phyloP scores from a whole-genome alignment of 164 flowering plant species.

The Nymphaea colorata region DNA sequence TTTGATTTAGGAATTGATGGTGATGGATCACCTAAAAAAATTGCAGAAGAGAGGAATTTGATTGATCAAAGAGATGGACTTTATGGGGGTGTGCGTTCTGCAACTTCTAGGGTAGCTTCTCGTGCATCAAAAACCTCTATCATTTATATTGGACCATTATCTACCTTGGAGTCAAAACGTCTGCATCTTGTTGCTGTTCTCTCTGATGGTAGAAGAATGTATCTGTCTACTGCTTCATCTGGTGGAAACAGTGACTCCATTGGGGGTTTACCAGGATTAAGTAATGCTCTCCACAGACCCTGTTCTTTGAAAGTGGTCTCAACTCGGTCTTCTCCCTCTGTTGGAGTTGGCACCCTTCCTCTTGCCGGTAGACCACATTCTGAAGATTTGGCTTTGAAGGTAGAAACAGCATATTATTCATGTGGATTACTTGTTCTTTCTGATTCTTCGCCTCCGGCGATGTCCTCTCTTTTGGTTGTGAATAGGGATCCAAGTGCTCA shows the following conservation, averaged over 20 bases:
- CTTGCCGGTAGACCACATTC: constrained; percentile 39
- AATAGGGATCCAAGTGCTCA: constrained; percentile 60
- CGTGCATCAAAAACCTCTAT: constrained; percentile 61
- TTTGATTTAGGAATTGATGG: constrained; percentile 66
- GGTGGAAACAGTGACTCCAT: constrained; percentile 42
- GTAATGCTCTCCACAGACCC: constrained; percentile 41
- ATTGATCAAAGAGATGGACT: constrained; percentile 57
- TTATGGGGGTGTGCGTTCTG: constrained; percentile 50
- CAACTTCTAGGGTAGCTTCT: constrained; percentile 38
- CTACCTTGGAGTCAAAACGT: constrained; percentile 79
- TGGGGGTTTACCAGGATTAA: constrained; percentile 50
- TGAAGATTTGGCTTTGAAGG: constrained; percentile 77
- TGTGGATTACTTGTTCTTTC: constrained; percentile 82
- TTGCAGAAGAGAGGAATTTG: constrained; percentile 82
- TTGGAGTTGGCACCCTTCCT: too few species aligned
- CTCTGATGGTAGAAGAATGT: constrained; percentile 97
- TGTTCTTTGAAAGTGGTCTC: constrained; percentile 69
- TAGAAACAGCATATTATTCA: constrained; percentile 77
- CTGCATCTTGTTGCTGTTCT: constrained; percentile 89
- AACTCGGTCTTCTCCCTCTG: constrained; percentile 88
- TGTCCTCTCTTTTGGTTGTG: constrained; percentile 76
- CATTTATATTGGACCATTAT: constrained; percentile 71
- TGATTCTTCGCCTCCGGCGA: constrained; percentile 73
- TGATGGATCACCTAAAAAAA: constrained; percentile 70
- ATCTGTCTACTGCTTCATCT: constrained; percentile 65